Conservation (phyloP, 169 alveolate genomes). For the Plasmodium cynomolgi region DNA sequence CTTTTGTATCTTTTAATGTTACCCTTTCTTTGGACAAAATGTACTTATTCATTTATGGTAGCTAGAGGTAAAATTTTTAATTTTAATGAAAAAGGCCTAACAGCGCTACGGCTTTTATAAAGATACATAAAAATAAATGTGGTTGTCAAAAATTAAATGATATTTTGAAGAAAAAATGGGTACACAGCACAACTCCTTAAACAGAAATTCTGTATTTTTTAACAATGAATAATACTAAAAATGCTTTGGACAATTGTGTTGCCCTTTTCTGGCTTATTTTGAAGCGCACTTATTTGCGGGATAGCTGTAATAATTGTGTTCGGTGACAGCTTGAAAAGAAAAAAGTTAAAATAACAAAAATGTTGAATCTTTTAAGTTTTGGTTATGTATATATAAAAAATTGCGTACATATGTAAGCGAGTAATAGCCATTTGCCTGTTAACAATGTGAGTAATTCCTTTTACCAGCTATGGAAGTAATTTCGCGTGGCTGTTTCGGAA, state of each 20-base stretch:
- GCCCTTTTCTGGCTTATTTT: not conserved
- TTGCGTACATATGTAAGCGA: conserved; percentile 4
- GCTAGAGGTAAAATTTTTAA: conserved; percentile 17
- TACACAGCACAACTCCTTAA: not conserved
- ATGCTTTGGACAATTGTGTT: not conserved
- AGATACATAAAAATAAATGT: not conserved
- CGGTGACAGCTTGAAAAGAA: conserved; percentile 10
- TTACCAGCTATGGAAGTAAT: not conserved
- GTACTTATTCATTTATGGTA: conserved; percentile 49
- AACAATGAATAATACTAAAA: not conserved
- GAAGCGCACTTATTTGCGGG: conserved; percentile 1
- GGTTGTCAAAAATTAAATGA: not conserved
- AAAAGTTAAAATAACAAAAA: conserved; percentile 7
- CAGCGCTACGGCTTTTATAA: not conserved
- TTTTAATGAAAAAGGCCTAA: conserved; percentile 6
- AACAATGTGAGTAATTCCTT: not conserved
- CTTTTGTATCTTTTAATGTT: conserved; percentile 12
- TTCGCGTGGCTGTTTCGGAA: not conserved
- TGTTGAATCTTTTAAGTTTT: not conserved
- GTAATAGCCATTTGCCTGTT: not conserved
- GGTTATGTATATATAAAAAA: conserved; percentile 7
- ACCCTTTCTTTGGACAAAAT: conserved; percentile 72
- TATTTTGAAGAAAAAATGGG: not conserved
- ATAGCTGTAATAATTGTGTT: not conserved
- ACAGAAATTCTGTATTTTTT: conserved; percentile 7